A percentile compares a stretch with the other conserved stretches of the same genome.
These are phyloP conservation scores for Yamadazyma phyllophila DNA, from an alignment of 805 yeast genomes.

Conservation along the genomic window DNA sequence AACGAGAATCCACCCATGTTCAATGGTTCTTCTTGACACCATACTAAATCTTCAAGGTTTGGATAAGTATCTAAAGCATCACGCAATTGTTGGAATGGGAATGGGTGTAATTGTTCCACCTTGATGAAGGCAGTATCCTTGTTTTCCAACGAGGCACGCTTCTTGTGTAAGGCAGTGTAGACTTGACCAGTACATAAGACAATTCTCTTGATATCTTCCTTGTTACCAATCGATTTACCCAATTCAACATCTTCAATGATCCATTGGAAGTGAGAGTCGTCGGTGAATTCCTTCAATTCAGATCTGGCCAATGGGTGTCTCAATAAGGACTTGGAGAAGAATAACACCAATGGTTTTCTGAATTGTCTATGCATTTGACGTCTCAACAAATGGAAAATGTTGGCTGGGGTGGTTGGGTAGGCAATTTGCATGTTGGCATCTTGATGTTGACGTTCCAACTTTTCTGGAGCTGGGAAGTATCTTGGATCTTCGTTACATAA, in stretches of 20 bases:
- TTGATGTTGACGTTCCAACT: constrained; percentile 95
- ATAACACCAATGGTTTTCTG: constrained; percentile 82
- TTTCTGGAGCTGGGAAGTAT: constrained; percentile 83
- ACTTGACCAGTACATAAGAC: constrained; percentile 92
- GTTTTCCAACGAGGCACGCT: constrained; percentile 72
- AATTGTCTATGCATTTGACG: constrained; percentile 99
- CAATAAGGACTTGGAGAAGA: constrained; percentile 90
- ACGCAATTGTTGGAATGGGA: constrained; percentile 94
- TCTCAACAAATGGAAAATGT: constrained; percentile 92
- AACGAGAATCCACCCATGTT: constrained; percentile 90
- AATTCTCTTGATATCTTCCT: constrained; percentile 83
- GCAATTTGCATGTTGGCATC: constrained; percentile 98
- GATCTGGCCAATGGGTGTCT: constrained; percentile 99
- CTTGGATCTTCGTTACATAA: constrained; percentile 95
- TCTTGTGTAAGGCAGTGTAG: constrained; percentile 86
- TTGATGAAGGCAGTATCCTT: constrained; percentile 84
- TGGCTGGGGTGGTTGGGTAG: constrained; percentile 97
- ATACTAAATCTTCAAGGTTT: constrained; percentile 81
- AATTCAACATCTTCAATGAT: constrained; percentile 89
- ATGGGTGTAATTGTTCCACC: constrained; percentile 95
- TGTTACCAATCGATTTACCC: constrained; percentile 71
- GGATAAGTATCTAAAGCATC: constrained; percentile 81
- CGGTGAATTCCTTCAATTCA: constrained; percentile 75
- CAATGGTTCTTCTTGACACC: constrained; percentile 99
- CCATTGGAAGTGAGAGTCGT: constrained; percentile 92